These are phyloP conservation scores for Pythium angustatum DNA, from an alignment of 352 stramenopile genomes.

Conservation along the genomic window DNA sequence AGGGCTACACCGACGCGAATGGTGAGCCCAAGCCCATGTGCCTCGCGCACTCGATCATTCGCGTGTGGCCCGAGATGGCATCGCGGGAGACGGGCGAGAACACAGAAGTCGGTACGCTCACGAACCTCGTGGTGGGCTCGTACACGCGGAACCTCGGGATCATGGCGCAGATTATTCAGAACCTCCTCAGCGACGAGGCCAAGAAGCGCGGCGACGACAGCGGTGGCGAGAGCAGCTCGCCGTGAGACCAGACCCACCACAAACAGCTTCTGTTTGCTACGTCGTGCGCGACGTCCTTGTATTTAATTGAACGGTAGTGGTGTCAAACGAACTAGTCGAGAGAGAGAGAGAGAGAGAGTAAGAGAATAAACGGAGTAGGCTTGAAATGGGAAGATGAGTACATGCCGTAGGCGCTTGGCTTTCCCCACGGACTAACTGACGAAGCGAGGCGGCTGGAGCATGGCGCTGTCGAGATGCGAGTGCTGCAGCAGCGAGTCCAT, in stretches of 20 bases:
- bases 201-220: conserved; percentile 3
- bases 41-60: conserved; percentile 23
- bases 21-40: conserved; percentile 13
- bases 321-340: no score
- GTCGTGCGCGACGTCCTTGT: background rate
- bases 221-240: background rate
- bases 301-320: background rate
- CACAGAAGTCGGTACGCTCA: conserved; percentile 42
- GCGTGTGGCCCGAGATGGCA: conserved; percentile 25
- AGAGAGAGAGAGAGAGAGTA: no score
- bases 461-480: background rate
- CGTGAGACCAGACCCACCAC: no score
- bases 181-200: conserved; percentile 29
- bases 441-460: conserved; percentile 2
- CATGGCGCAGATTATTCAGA: conserved; percentile 44
- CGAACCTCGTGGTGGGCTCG: conserved; percentile 44
- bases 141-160: conserved; percentile 49
- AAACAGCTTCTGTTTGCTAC: no score
- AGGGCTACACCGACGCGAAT: background rate
- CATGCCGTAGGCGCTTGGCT: no score
- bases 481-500: conserved; percentile 17
- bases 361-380: no score
- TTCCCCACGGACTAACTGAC: no score
- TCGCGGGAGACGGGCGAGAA: conserved; percentile 11
- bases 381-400: no score